These are phyloP conservation scores for Xylaria sp. DNA, from an alignment of 2,329 filamentous ascomycete genomes.

Conservation along the genomic window DNA sequence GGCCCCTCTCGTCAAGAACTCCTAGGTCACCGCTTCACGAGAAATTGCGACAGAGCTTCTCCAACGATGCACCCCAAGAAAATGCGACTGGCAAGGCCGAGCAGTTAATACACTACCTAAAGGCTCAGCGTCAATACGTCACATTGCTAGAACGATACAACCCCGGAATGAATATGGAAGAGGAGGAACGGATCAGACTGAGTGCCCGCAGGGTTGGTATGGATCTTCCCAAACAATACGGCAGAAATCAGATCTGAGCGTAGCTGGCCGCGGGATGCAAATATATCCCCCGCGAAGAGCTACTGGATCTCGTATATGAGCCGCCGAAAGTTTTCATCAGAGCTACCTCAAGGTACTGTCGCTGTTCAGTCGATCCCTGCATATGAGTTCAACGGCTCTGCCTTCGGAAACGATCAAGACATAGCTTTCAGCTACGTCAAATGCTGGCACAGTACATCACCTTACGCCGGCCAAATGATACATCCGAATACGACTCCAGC, in stretches of 20 bases:
- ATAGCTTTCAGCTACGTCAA: no score
- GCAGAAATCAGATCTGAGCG: constrained; percentile 25
- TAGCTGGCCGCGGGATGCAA: neutral
- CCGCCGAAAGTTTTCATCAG: neutral
- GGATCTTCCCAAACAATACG: constrained; percentile 79
- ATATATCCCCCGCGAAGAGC: neutral
- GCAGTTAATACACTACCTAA: constrained; percentile 82
- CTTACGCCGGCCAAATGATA: neutral
- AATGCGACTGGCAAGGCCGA: constrained; percentile 66
- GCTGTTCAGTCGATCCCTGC: neutral
- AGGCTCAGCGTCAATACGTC: constrained; percentile 85
- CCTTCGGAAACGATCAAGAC: neutral
- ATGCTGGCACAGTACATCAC: neutral
- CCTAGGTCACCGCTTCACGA: constrained; percentile 75
- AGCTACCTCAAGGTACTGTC: neutral
- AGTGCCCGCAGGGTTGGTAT: constrained; percentile 90
- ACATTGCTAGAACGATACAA: constrained; percentile 91
- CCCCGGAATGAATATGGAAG: constrained; percentile 87
- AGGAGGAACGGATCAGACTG: constrained; percentile 84
- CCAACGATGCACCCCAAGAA: constrained; percentile 50
- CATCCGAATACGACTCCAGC: neutral
- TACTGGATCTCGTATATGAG: neutral
- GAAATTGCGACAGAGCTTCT: constrained; percentile 74
- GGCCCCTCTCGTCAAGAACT: constrained; percentile 62
- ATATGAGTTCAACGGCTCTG: neutral